Percentiles rank a stretch among this genome's conserved stretches.
Evolutionary conservation across 345 rosid genomes (phyloP).

Genomic region (Abelmoschus esculentus): DNA sequence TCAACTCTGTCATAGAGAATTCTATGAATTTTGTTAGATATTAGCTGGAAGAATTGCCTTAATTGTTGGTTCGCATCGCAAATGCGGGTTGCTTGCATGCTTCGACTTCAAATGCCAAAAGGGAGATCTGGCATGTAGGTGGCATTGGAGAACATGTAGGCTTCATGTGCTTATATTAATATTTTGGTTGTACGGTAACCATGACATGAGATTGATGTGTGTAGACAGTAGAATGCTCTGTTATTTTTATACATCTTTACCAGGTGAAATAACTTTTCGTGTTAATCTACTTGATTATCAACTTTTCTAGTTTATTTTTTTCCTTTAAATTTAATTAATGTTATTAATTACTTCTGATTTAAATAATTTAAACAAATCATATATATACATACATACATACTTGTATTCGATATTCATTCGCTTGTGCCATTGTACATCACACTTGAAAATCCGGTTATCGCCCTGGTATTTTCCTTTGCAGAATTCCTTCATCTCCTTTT

Average conservation of each 20-base stretch:
- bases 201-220: background rate
- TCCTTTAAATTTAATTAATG: too few relatives aligned
- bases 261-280: background rate
- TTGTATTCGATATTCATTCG: background rate
- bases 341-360: too few relatives aligned
- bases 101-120: background rate
- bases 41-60: background rate
- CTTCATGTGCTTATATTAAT: background rate
- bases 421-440: background rate
- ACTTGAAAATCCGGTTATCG: constrained; percentile 30
- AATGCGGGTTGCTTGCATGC: background rate
- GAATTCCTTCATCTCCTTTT: constrained; percentile 48
- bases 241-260: background rate
- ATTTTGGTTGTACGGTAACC: background rate
- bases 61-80: background rate
- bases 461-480: constrained; percentile 49
- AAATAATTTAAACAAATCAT: too few relatives aligned
- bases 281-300: too few relatives aligned
- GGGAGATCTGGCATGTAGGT: background rate
- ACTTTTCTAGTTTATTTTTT: too few relatives aligned
- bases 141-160: background rate
- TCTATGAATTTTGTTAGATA: background rate
- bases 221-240: background rate
- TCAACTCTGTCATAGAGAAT: background rate
- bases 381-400: background rate